phyloP scores from a whole-genome alignment of 208 protist genomes.

The Leishmania turanica region DNA sequence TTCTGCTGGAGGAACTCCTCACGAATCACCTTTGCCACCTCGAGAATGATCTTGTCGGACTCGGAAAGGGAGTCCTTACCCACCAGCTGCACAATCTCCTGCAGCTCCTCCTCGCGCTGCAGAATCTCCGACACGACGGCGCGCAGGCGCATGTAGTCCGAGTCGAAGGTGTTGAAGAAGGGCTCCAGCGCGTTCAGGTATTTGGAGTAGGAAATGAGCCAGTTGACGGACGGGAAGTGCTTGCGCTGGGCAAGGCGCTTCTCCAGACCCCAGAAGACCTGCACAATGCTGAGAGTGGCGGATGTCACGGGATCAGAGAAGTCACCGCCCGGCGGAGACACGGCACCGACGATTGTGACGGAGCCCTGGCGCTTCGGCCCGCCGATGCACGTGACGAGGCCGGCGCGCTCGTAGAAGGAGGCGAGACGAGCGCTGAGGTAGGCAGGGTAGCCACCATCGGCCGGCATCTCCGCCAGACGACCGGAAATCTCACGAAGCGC shows the following conservation, averaged over 20 bases:
- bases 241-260: slow-evolving; percentile 99
- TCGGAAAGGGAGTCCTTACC: slow-evolving; percentile 99
- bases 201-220: slow-evolving; percentile 99
- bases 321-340: slow-evolving; percentile 99
- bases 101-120: slow-evolving; percentile 99
- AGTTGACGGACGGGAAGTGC: slow-evolving; percentile 99
- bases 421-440: slow-evolving; percentile 99
- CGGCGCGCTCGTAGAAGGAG: slow-evolving; percentile 99
- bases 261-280: slow-evolving; percentile 99
- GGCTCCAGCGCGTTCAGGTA: slow-evolving; percentile 97
- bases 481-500: slow-evolving; percentile 99
- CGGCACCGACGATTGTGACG: slow-evolving; percentile 99
- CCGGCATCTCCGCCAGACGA: slow-evolving; percentile 99
- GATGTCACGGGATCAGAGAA: slow-evolving; percentile 99
- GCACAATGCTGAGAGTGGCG: slow-evolving; percentile 99
- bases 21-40: slow-evolving; percentile 99
- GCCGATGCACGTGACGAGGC: slow-evolving; percentile 96
- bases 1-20: slow-evolving; percentile 99
- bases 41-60: slow-evolving; percentile 99
- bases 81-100: slow-evolving; percentile 99
- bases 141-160: slow-evolving; percentile 96
- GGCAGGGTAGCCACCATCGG: slow-evolving; percentile 99
- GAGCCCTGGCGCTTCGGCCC: slow-evolving; percentile 96
- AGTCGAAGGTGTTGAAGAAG: slow-evolving; percentile 97
- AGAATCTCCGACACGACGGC: slow-evolving; percentile 96